Evolutionary conservation across 2,329 filamentous ascomycete genomes (phyloP).

Genomic region (Trichocomaceae sp.): DNA sequence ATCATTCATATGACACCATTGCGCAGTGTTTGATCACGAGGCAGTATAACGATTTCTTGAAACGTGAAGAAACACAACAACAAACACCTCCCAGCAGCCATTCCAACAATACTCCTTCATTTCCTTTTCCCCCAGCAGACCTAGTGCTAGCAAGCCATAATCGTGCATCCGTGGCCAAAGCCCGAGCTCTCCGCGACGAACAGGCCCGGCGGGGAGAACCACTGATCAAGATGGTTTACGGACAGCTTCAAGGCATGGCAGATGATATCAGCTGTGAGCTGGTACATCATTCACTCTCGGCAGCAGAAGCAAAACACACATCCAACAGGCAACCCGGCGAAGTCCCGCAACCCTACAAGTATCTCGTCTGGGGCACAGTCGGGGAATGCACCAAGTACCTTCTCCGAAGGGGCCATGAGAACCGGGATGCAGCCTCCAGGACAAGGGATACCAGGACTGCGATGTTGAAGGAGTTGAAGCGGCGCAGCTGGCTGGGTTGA

Average conservation of each 20-base stretch:
- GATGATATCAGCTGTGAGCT: constrained; percentile 52
- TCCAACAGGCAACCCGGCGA: constrained; percentile 23
- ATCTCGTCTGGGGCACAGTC: constrained; percentile 50
- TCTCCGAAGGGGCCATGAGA: constrained; percentile 50
- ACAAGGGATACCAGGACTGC: constrained; percentile 47
- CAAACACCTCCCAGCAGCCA: no score
- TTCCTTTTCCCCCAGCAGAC: constrained; percentile 49
- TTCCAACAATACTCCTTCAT: constrained; percentile 15
- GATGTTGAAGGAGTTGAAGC: constrained; percentile 46
- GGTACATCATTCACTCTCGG: constrained; percentile 38
- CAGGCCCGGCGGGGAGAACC: constrained; percentile 35
- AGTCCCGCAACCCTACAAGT: constrained; percentile 47
- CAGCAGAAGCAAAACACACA: constrained; percentile 20
- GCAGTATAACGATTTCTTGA: constrained; percentile 50
- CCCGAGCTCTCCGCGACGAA: constrained; percentile 42
- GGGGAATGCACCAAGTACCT: constrained; percentile 74
- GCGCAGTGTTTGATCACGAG: constrained; percentile 59
- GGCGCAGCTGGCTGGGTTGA: constrained; percentile 18
- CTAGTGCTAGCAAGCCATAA: constrained; percentile 81
- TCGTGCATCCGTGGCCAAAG: constrained; percentile 56
- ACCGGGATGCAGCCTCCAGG: constrained; percentile 49
- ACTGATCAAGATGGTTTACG: constrained; percentile 46
- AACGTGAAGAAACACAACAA: constrained; percentile 33
- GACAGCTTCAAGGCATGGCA: constrained; percentile 55
- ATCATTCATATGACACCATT: constrained; percentile 64